Evolutionary conservation across 495 filamentous ascomycete genomes (phyloP).

Genomic region (Aspergillus heteromorphus): DNA sequence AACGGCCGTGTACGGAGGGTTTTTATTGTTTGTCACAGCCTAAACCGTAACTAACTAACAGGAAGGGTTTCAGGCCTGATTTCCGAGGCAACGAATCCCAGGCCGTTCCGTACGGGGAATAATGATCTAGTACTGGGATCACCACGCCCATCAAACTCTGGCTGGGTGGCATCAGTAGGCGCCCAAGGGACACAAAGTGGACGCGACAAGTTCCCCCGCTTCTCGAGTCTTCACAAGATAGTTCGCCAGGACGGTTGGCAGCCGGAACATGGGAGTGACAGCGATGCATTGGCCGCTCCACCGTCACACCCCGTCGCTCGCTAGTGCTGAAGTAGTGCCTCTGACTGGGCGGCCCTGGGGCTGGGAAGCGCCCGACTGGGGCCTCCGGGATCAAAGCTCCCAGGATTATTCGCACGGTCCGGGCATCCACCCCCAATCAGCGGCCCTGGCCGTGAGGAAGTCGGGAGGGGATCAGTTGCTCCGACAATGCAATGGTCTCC

Average conservation of each 20-base stretch:
- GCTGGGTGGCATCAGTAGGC: conserved; percentile 2
- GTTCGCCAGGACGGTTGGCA: conserved; percentile 1
- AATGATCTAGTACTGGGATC: no score
- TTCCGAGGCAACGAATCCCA: no score
- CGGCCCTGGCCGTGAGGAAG: conserved; percentile 15
- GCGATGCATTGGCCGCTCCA: conserved; percentile 15
- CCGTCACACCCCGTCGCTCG: conserved; percentile 16
- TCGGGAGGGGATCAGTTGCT: conserved; percentile 5
- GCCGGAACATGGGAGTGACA: conserved; percentile 2
- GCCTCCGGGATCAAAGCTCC: not conserved
- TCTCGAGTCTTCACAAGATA: conserved; percentile 12
- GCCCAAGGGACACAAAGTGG: not conserved
- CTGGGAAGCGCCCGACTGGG: conserved; percentile 12
- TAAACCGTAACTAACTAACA: no score
- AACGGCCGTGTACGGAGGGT: not conserved
- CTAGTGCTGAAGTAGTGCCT: conserved; percentile 5
- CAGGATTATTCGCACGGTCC: not conserved
- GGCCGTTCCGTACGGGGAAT: no score
- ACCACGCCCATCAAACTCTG: no score
- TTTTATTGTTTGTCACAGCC: no score
- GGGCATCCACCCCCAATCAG: conserved; percentile 8
- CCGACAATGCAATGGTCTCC: not conserved
- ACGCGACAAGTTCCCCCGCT: not conserved
- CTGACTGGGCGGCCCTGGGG: not conserved
- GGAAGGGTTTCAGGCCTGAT: no score